These are phyloP conservation scores for Dioscorea dumetorum DNA, from an alignment of 106 monocot genomes.

Conservation along the genomic window DNA sequence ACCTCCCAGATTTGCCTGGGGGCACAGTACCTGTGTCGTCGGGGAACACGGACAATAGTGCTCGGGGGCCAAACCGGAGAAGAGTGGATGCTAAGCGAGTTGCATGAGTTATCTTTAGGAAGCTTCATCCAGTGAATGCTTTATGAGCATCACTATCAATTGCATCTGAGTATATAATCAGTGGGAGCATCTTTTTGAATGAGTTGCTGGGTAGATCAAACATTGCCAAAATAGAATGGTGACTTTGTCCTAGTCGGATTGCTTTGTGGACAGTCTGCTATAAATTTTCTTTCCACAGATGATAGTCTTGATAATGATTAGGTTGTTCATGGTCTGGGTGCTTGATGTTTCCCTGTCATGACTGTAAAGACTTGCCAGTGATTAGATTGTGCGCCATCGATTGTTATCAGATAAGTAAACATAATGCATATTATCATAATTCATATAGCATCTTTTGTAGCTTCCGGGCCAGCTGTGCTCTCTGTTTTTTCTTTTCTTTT, in stretches of 20 bases:
- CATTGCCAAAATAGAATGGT: neutral
- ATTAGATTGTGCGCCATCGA: no score
- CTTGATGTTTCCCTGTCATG: no score
- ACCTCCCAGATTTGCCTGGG: constrained; percentile 94
- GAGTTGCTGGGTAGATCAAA: neutral
- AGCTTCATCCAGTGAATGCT: constrained; percentile 18
- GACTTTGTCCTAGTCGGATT: neutral
- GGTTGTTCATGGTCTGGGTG: neutral
- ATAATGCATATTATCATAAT: no score
- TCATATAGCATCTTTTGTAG: no score
- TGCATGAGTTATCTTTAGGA: constrained; percentile 74
- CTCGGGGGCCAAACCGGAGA: constrained; percentile 95
- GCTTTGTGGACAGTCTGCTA: neutral
- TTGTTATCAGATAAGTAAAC: no score
- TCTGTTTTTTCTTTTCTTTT: no score
- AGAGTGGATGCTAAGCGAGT: constrained; percentile 91
- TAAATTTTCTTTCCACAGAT: neutral
- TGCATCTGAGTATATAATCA: neutral
- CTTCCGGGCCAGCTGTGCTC: no score
- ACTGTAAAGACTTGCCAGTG: no score
- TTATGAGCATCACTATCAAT: neutral
- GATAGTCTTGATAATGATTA: neutral
- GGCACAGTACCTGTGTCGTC: constrained; percentile 91
- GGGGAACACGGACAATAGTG: constrained; percentile 77
- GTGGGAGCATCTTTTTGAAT: neutral